A percentile compares a stretch with the other conserved stretches of the same genome.
These are phyloP conservation scores for Penicillium ucsense DNA, from an alignment of 495 filamentous ascomycete genomes.

Conservation along the genomic window DNA sequence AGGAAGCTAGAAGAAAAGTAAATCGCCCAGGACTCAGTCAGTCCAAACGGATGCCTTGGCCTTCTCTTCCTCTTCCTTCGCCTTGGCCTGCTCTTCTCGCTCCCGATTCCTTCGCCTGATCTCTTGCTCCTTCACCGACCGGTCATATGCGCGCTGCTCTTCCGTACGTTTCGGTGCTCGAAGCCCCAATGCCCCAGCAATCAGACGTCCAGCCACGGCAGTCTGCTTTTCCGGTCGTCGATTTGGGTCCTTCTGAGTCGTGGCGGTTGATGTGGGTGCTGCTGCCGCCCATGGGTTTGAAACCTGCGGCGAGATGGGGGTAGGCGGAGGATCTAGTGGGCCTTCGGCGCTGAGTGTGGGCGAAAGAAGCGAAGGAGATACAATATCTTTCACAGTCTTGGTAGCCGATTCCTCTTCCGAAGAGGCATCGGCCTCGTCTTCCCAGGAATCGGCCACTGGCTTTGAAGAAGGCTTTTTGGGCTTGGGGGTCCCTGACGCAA, in stretches of 20 bases:
- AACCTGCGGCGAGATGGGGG: constrained; percentile 46
- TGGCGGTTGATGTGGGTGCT: constrained; percentile 10
- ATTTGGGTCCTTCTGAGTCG: constrained; percentile 10
- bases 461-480: constrained; percentile 32
- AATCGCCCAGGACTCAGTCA: constrained; percentile 37
- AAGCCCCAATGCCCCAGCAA: constrained; percentile 80
- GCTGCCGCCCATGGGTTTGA: constrained; percentile 19
- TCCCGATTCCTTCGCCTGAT: constrained; percentile 64
- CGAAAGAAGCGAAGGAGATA: constrained; percentile 16
- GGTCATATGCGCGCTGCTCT: constrained; percentile 82
- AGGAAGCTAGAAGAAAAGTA: background rate
- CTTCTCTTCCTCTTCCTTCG: constrained; percentile 58
- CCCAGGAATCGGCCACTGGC: constrained; percentile 72
- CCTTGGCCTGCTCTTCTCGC: constrained; percentile 52
- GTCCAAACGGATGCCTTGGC: constrained; percentile 76
- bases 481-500: constrained; percentile 10
- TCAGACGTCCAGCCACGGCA: constrained; percentile 80
- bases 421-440: constrained; percentile 52
- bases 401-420: constrained; percentile 27
- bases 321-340: constrained; percentile 47
- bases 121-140: constrained; percentile 76
- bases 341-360: constrained; percentile 29
- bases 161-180: constrained; percentile 72
- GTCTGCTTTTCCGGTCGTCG: constrained; percentile 82
- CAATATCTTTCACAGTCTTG: background rate